phyloP scores from a whole-genome alignment of 257 asterid genomes.

The Jasminum sambac region DNA sequence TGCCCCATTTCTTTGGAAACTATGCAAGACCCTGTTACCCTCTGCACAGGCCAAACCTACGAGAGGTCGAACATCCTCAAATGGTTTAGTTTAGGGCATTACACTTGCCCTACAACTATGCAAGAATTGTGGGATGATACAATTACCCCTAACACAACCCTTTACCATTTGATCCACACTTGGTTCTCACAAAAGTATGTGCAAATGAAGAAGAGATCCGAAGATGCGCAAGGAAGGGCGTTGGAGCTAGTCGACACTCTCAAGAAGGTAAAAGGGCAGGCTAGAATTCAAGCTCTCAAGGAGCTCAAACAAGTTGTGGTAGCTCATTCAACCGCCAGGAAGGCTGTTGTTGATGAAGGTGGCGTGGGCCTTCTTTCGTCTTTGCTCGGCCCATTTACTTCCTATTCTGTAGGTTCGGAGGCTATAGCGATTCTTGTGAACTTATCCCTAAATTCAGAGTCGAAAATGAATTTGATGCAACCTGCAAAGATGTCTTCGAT shows the following conservation, averaged over 20 bases:
- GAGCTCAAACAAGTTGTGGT: slow-evolving; percentile 52
- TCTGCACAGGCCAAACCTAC: slow-evolving; percentile 82
- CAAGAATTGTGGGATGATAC: slow-evolving; percentile 78
- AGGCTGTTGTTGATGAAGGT: slow-evolving; percentile 53
- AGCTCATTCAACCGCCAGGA: slow-evolving; percentile 52
- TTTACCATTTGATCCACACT: slow-evolving; percentile 51
- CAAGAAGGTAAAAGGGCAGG: slow-evolving; percentile 61
- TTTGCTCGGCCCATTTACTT: slow-evolving; percentile 71
- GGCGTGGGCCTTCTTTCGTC: slow-evolving; percentile 54
- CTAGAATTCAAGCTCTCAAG: slow-evolving; percentile 58
- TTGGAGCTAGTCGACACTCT: slow-evolving; percentile 53
- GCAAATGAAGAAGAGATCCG: slow-evolving; percentile 63
- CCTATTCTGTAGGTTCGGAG: slow-evolving; percentile 63
- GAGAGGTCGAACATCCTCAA: slow-evolving; percentile 77
- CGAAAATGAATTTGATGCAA: slow-evolving; percentile 56
- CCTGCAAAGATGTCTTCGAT: slow-evolving; percentile 64
- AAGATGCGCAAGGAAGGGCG: slow-evolving; percentile 65
- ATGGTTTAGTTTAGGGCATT: slow-evolving; percentile 77
- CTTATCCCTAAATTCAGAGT: slow-evolving; percentile 41
- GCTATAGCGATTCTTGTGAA: slow-evolving; percentile 58
- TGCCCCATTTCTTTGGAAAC: slow-evolving; percentile 81
- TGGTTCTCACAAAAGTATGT: slow-evolving; percentile 71
- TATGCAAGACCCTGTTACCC: slow-evolving; percentile 88
- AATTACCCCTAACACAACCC: slow-evolving; percentile 60
- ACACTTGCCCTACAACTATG: slow-evolving; percentile 86